Conservation (phyloP, 805 yeast genomes). For the Sugiyamaella chiloensis region DNA sequence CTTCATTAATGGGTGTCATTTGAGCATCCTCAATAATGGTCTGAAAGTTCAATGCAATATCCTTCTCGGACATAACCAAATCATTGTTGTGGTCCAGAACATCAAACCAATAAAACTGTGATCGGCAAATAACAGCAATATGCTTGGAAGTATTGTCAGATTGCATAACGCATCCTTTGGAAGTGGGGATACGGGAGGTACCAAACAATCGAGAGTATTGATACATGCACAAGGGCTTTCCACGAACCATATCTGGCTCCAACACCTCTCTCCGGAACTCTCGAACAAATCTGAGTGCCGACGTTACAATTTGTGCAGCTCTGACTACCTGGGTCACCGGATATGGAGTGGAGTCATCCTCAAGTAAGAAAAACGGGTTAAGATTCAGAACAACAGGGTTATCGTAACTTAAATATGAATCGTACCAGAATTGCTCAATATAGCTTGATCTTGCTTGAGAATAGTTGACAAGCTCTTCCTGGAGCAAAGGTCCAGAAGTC, state of each 20-base stretch:
- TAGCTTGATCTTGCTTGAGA: slow-evolving; percentile 66
- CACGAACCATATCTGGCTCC: slow-evolving; percentile 64
- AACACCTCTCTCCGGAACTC: slow-evolving; percentile 74
- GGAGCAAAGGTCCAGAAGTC: slow-evolving; percentile 55
- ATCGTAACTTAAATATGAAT: slow-evolving; percentile 81
- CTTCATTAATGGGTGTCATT: slow-evolving; percentile 47
- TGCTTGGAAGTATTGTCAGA: slow-evolving; percentile 73
- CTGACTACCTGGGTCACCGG: slow-evolving; percentile 57
- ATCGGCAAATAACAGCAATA: slow-evolving; percentile 74
- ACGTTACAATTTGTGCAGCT: slow-evolving; percentile 74
- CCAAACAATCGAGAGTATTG: slow-evolving; percentile 87
- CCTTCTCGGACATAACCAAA: slow-evolving; percentile 69
- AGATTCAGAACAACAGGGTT: slow-evolving; percentile 79
- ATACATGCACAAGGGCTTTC: slow-evolving; percentile 76
- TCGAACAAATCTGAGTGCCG: slow-evolving; percentile 74
- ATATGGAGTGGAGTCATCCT: slow-evolving; percentile 77
- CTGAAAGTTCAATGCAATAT: slow-evolving; percentile 68
- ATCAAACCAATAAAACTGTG: slow-evolving; percentile 94
- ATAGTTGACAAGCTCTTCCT: slow-evolving; percentile 60
- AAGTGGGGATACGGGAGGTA: slow-evolving; percentile 80
- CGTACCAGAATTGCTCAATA: slow-evolving; percentile 94
- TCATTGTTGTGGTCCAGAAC: slow-evolving; percentile 74
- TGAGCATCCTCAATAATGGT: slow-evolving; percentile 74
- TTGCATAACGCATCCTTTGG: slow-evolving; percentile 80
- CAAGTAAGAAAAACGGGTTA: slow-evolving; percentile 85